Evolutionary conservation across 2,329 filamentous ascomycete genomes (phyloP), one percentile per base, ranked within the genome.

Genomic region (Fusarium sarcochroum): DNA sequence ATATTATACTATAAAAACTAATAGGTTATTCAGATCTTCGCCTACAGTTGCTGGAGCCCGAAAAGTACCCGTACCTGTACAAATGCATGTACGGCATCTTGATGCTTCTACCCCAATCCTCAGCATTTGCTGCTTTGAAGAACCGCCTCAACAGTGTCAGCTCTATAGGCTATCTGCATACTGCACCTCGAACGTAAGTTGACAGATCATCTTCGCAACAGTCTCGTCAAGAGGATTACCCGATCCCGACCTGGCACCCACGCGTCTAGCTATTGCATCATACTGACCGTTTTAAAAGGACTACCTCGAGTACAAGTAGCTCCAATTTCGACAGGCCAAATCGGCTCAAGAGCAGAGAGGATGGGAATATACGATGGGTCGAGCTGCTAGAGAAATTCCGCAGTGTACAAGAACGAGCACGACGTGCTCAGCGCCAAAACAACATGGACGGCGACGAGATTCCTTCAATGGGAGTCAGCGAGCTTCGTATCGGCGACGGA

Each of bases 91-190:
- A 98, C 76, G 96, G 96, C 11, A 88, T 99, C 45, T 85, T 99
- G 55, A 99, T 99, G 96, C 90, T 99, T 18, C 87, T 99, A n/a
- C 96, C 96, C 0, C 96, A 99, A 80, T 98, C 95, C 17, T 97
- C 94, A 27, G 97, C 96, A 10, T 99, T 99, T 81, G 96, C 94
- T 27, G 95, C 96, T 4, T 85, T 99, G 58, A 98, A 98, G 78
- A 99, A 99, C 77, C 90, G 96, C 41, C 86, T 99, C 50, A 98
- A 98, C 80, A 97, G 93, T 79, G 96, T 99, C 71, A 97, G 93
- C 82, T 94, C 96, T 52, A 98, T 99, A 77, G 96, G 95, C 42
- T 97, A 97, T 79, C 84, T 99, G 65, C 95, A 98, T 77, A 91
- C 92, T 70, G 90, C 91, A 66, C 92, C 86, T 53, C 82, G 93